These are phyloP conservation scores for Paraglomus brasilianum DNA, from an alignment of 192 early-diverging fungal species.

Conservation along the genomic window DNA sequence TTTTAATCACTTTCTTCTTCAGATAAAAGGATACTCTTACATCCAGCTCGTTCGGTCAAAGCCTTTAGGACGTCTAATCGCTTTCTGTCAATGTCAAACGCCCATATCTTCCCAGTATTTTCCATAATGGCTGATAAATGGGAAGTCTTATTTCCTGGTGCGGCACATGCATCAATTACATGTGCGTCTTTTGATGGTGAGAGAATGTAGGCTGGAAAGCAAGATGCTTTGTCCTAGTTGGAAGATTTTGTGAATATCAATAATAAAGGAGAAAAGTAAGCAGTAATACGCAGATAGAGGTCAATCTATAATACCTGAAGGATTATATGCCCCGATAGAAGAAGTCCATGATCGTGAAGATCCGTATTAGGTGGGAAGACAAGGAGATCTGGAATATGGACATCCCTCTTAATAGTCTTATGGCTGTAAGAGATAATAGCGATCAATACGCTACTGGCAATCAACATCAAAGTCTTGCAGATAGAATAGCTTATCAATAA, in stretches of 20 bases:
- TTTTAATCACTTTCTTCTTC: not conserved
- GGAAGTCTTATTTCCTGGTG: constrained; percentile 97
- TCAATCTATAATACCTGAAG: constrained; percentile 62
- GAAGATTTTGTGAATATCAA: not conserved
- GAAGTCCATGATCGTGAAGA: constrained; percentile 80
- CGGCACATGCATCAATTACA: constrained; percentile 94
- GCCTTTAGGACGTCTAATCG: constrained; percentile 72
- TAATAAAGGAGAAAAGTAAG: not conserved
- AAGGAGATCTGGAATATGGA: constrained; percentile 78
- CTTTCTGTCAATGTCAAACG: constrained; percentile 83
- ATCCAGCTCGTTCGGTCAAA: constrained; percentile 76
- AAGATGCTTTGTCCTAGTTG: constrained; percentile 84
- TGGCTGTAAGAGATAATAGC: constrained; percentile 32
- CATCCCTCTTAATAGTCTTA: constrained; percentile 59
- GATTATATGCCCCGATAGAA: constrained; percentile 75
- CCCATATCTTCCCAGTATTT: constrained; percentile 83
- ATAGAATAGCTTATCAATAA: constrained; percentile 1
- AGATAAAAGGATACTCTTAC: constrained; percentile 57
- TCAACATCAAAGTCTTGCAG: constrained; percentile 11
- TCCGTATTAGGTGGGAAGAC: constrained; percentile 86
- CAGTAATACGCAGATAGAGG: constrained; percentile 1
- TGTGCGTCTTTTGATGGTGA: constrained; percentile 54
- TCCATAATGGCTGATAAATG: constrained; percentile 88
- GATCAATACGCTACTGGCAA: constrained; percentile 27
- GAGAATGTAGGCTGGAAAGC: constrained; percentile 88